phyloP scores from a whole-genome alignment of 345 rosid genomes.

The Brassica napus region DNA sequence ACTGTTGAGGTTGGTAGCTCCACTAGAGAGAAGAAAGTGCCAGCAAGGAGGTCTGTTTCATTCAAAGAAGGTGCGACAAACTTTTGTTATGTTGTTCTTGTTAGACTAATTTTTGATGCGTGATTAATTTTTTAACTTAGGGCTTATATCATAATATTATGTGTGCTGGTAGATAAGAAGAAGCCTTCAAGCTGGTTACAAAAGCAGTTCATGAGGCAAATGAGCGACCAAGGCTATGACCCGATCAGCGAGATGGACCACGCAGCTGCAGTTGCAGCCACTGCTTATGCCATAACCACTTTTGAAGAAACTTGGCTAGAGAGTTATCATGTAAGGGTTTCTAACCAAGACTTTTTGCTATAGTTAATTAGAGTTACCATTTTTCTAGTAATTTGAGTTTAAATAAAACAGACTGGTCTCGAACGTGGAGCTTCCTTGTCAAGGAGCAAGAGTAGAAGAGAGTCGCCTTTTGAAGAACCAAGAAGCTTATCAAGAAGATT shows the following conservation, averaged over 20 bases:
- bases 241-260: constrained; percentile 38
- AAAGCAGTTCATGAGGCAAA: constrained; percentile 39
- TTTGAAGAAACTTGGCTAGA: constrained; percentile 35
- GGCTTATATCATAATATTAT: constrained; percentile 3
- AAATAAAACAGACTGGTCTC: constrained; percentile 27
- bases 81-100: not conserved
- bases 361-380: not conserved
- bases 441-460: constrained; percentile 26
- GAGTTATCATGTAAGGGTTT: constrained; percentile 24
- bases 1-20: constrained; percentile 16
- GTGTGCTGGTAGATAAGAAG: constrained; percentile 34
- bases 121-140: not conserved
- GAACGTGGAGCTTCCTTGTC: constrained; percentile 22
- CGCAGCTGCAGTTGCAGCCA: constrained; percentile 42
- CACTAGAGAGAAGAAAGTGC: constrained; percentile 28
- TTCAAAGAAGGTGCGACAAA: constrained; percentile 40
- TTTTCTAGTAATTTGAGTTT: not conserved
- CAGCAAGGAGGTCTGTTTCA: constrained; percentile 40
- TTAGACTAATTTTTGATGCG: constrained; percentile 13
- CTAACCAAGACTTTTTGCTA: not conserved
- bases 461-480: constrained; percentile 23
- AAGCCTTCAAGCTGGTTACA: constrained; percentile 36
- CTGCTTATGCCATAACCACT: constrained; percentile 40
- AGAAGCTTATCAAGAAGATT: constrained; percentile 37
- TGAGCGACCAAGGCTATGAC: constrained; percentile 32